These are phyloP conservation scores for Colletotrichum karsti DNA, from an alignment of 2,329 filamentous ascomycete species.

Conservation along the genomic window DNA sequence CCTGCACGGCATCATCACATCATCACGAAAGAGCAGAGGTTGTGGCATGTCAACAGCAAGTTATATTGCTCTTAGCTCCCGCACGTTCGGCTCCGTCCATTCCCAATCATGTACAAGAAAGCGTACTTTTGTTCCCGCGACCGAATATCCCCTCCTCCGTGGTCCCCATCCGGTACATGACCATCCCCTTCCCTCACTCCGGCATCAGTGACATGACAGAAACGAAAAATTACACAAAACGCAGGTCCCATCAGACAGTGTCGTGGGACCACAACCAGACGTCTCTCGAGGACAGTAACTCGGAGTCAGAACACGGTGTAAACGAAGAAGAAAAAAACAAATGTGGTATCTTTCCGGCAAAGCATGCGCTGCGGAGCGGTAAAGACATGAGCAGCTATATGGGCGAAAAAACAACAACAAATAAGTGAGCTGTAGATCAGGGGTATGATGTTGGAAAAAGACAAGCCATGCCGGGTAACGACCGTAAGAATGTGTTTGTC, in stretches of 20 bases:
- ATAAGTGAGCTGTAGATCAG: slow-evolving; percentile 20
- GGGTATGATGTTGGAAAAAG: slow-evolving; percentile 26
- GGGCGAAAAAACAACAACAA: slow-evolving; percentile 16
- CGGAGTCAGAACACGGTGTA: not conserved
- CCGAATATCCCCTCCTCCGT: not conserved
- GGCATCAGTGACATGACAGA: slow-evolving; percentile 23
- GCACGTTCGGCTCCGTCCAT: not conserved
- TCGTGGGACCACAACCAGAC: not conserved
- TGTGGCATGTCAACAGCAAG: slow-evolving; percentile 12
- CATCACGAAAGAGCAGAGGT: not conserved
- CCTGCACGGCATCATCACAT: too few relatives aligned
- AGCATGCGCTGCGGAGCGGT: slow-evolving; percentile 27
- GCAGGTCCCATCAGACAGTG: not conserved
- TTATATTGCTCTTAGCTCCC: slow-evolving; percentile 8
- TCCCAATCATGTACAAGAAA: slow-evolving; percentile 23
- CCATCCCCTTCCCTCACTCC: slow-evolving; percentile 12
- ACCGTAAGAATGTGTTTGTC: slow-evolving; percentile 14
- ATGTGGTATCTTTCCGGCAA: slow-evolving; percentile 30
- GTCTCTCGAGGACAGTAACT: slow-evolving; percentile 1
- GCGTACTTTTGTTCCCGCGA: slow-evolving; percentile 2
- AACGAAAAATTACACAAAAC: slow-evolving; percentile 21
- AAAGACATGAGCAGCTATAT: slow-evolving; percentile 24
- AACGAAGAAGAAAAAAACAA: slow-evolving; percentile 21
- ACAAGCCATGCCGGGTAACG: slow-evolving; percentile 19
- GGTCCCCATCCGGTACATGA: slow-evolving; percentile 6